A percentile compares a stretch with the other conserved stretches of the same genome.
Evolutionary conservation across 495 filamentous ascomycete genomes (phyloP).

Genomic region (Lepidopterella palustris): DNA sequence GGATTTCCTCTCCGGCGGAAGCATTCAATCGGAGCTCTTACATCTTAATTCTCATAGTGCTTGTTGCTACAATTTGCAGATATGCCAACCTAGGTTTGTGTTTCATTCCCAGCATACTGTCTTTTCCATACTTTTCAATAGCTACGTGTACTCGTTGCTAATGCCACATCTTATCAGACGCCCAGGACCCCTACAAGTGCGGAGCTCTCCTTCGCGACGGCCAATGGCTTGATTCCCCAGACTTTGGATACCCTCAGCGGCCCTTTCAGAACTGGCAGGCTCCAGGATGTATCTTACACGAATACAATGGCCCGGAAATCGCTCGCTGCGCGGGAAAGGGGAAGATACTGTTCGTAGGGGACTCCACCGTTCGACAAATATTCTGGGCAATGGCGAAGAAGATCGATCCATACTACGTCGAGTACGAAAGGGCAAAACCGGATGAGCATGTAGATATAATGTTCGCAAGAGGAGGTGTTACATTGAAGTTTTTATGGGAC

Average conservation of each 20-base stretch:
- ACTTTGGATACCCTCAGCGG: not conserved
- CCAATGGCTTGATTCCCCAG: conserved; percentile 45
- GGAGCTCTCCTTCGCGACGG: conserved; percentile 47
- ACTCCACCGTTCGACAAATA: conserved; percentile 52
- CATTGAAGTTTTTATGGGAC: conserved; percentile 54
- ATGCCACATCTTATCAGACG: conserved; percentile 33
- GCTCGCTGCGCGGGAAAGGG: conserved; percentile 41
- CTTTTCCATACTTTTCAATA: not conserved
- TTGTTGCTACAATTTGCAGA: not conserved
- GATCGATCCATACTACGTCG: conserved; percentile 39
- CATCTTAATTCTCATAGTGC: conserved; percentile 1
- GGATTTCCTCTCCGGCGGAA: not conserved
- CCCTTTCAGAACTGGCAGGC: conserved; percentile 49
- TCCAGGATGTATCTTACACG: conserved; percentile 51
- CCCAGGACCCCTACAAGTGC: conserved; percentile 50
- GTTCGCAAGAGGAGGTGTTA: conserved; percentile 39
- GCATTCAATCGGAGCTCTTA: not conserved
- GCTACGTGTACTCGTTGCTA: not conserved
- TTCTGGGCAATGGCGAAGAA: conserved; percentile 52
- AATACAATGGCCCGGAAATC: conserved; percentile 46
- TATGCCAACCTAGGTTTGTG: not conserved
- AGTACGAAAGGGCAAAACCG: conserved; percentile 30
- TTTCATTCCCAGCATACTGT: not conserved
- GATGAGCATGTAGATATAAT: conserved; percentile 43
- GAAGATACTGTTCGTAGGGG: conserved; percentile 53